Percentiles rank a stretch among this genome's conserved stretches.
phyloP scores from a whole-genome alignment of 306 rosid genomes.

The Lithocarpus polystachyus region DNA sequence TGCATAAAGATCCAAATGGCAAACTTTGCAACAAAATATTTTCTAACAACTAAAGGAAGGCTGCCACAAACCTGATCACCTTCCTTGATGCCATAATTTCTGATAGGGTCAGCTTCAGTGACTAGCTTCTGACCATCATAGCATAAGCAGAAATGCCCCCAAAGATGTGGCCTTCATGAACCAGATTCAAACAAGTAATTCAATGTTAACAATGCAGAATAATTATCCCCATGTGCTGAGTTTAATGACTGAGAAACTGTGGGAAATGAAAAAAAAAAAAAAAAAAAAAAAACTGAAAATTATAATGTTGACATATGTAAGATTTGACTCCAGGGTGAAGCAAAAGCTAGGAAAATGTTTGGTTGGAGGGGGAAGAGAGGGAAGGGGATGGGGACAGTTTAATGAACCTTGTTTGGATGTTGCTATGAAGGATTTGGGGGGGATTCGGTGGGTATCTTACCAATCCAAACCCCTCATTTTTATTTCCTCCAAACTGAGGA shows the following conservation, averaged over 20 bases:
- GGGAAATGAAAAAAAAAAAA: constrained; percentile 9
- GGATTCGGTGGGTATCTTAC: too few relatives aligned
- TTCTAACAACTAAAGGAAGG: constrained; percentile 5
- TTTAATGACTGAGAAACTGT: background rate
- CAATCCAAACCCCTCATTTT: too few relatives aligned
- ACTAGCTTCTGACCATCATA: constrained; percentile 63
- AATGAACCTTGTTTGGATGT: too few relatives aligned
- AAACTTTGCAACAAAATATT: background rate
- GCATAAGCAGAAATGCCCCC: constrained; percentile 90
- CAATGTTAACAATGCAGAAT: constrained; percentile 2
- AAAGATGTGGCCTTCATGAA: constrained; percentile 67
- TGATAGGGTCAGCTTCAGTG: constrained; percentile 44
- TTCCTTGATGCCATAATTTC: constrained; percentile 64
- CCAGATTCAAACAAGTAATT: constrained; percentile 5
- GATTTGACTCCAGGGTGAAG: background rate
- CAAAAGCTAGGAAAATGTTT: background rate
- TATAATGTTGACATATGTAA: background rate
- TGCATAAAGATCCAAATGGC: background rate
- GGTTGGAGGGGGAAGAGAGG: too few relatives aligned
- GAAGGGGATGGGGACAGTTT: too few relatives aligned
- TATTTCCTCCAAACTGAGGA: too few relatives aligned
- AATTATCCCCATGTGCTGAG: background rate
- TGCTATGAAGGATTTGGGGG: too few relatives aligned
- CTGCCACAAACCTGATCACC: constrained; percentile 71
- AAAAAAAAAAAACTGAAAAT: background rate